phyloP scores from a whole-genome alignment of 31 red algal genomes.

The Asparagopsis taxiformis region DNA sequence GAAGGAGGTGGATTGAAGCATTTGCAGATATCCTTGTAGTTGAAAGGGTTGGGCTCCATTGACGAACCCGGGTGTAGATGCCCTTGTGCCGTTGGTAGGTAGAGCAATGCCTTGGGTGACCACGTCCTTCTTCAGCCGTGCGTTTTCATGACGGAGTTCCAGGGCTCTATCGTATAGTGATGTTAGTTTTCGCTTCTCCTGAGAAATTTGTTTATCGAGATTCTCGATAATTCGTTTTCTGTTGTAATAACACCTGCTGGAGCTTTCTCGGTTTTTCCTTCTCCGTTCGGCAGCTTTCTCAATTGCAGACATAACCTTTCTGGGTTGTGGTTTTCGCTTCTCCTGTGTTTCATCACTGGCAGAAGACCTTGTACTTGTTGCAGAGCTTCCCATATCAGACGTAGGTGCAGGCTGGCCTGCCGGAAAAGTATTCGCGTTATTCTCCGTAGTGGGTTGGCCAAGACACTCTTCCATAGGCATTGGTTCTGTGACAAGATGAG shows the following conservation, averaged over 20 bases:
- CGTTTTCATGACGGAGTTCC: conserved; percentile 67
- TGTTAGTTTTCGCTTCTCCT: conserved; percentile 48
- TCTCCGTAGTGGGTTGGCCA: neutral
- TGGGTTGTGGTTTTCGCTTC: neutral
- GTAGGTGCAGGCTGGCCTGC: neutral
- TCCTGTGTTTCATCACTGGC: neutral
- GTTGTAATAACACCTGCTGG: conserved; percentile 71
- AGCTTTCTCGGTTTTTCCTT: conserved; percentile 59
- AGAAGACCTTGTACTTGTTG: neutral
- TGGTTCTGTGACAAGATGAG: neutral
- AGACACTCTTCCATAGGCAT: neutral
- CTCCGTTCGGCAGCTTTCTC: conserved; percentile 71
- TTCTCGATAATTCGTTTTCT: conserved; percentile 54
- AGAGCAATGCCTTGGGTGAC: conserved; percentile 55
- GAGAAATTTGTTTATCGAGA: conserved; percentile 27
- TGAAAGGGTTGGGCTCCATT: neutral
- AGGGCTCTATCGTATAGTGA: conserved; percentile 52
- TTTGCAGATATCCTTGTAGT: neutral
- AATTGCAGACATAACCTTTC: conserved; percentile 5
- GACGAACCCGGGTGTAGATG: neutral
- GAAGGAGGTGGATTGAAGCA: neutral
- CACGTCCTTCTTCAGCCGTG: conserved; percentile 62
- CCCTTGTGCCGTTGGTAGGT: conserved; percentile 9
- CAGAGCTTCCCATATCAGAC: neutral
- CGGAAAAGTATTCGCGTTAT: neutral